Evolutionary conservation across 192 early-diverging fungal genomes (phyloP).

Genomic region (Allomyces macrogynus): DNA sequence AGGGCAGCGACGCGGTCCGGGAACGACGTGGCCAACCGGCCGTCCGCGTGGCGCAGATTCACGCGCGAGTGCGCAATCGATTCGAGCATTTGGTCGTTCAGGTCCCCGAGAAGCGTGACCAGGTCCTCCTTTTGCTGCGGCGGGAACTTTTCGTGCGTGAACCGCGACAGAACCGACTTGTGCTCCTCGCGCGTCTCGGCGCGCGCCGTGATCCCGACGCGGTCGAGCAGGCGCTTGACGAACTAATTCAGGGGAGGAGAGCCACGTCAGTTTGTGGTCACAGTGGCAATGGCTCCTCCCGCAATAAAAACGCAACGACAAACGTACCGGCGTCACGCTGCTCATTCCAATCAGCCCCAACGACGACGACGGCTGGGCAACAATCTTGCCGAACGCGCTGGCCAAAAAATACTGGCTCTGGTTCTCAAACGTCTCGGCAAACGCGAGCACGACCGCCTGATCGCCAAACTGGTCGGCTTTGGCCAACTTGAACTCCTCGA

Average conservation of each 20-base stretch:
- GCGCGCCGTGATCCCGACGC: slow-evolving; percentile 29
- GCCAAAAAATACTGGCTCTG: slow-evolving; percentile 45
- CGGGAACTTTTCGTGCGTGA: slow-evolving; percentile 27
- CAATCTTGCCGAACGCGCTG: slow-evolving; percentile 38
- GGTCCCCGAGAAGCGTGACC: slow-evolving; percentile 18
- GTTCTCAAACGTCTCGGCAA: slow-evolving; percentile 43
- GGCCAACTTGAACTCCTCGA: slow-evolving; percentile 23
- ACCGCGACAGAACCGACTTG: slow-evolving; percentile 28
- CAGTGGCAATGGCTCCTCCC: too few species aligned
- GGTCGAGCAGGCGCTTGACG: slow-evolving; percentile 33
- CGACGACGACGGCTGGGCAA: slow-evolving; percentile 33
- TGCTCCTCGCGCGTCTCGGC: slow-evolving; percentile 35
- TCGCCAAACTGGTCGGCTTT: slow-evolving; percentile 24
- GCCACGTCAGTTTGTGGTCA: too few species aligned
- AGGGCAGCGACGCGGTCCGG: slow-evolving; percentile 7
- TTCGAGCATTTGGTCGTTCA: slow-evolving; percentile 28
- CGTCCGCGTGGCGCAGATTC: background rate
- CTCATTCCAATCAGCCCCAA: slow-evolving; percentile 37
- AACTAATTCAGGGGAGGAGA: slow-evolving; percentile 18
- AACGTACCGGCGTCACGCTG: too few species aligned
- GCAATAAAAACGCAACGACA: too few species aligned
- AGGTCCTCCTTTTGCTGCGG: slow-evolving; percentile 34
- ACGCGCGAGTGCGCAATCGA: slow-evolving; percentile 26
- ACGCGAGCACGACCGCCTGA: slow-evolving; percentile 29
- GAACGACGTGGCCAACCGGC: slow-evolving; percentile 3